These are phyloP conservation scores for Aspergillus neoniger DNA, from an alignment of 2,329 filamentous ascomycete genomes.

Conservation along the genomic window DNA sequence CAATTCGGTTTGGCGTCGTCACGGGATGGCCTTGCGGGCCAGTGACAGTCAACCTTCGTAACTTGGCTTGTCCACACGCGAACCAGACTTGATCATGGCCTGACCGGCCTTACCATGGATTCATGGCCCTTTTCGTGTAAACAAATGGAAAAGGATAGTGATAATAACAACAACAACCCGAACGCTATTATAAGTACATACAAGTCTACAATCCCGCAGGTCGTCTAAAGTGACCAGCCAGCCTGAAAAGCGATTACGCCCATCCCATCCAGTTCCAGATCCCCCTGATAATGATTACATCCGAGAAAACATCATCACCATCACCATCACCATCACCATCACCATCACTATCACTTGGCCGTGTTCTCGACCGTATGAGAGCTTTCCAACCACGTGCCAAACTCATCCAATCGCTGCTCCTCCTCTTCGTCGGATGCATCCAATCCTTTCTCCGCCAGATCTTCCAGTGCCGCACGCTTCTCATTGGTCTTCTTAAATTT, in stretches of 20 bases:
- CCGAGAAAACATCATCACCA: background rate
- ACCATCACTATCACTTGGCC: slow-evolving; percentile 22
- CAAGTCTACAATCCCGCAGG: background rate
- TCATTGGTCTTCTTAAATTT: slow-evolving; percentile 68
- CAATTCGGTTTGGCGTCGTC: slow-evolving; percentile 26
- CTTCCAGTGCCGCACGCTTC: slow-evolving; percentile 46
- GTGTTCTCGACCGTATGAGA: slow-evolving; percentile 27
- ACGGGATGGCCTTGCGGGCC: slow-evolving; percentile 28
- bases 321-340: slow-evolving; percentile 14
- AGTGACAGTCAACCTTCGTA: slow-evolving; percentile 33
- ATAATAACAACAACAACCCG: background rate
- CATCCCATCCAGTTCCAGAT: background rate
- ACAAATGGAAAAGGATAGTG: background rate
- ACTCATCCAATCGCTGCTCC: slow-evolving; percentile 48
- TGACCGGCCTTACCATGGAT: background rate
- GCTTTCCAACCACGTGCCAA: slow-evolving; percentile 51
- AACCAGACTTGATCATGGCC: slow-evolving; percentile 5
- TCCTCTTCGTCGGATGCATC: slow-evolving; percentile 49
- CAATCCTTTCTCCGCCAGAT: slow-evolving; percentile 50
- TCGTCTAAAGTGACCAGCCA: background rate
- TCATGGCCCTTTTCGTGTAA: background rate
- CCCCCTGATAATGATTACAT: background rate
- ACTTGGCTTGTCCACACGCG: slow-evolving; percentile 12
- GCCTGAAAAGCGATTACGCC: background rate
- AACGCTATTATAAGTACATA: background rate